Conservation (phyloP, 2,329 filamentous ascomycete genomes). For the Fonsecaea nubica region DNA sequence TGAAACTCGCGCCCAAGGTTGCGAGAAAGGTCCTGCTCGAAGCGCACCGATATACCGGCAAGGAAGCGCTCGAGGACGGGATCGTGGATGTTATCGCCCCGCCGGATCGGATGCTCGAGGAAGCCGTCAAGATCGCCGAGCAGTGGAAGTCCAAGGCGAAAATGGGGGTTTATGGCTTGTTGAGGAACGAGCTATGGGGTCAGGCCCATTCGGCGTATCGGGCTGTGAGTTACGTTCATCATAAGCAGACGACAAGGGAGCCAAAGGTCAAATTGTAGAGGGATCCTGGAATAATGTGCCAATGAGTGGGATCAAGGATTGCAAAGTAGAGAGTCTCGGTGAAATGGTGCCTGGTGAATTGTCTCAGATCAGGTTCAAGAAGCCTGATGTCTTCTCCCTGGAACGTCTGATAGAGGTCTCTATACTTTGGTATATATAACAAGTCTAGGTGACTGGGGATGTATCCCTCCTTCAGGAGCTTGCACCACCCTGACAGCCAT, state of each 20-base stretch:
- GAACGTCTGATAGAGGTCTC: too few species aligned
- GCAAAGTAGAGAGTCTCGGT: not conserved
- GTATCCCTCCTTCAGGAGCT: too few species aligned
- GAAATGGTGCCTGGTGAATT: not conserved
- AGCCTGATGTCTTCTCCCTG: too few species aligned
- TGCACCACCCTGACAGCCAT: not conserved
- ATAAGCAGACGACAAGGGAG: constrained; percentile 48
- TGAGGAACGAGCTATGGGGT: constrained; percentile 61
- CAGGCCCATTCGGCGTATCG: constrained; percentile 58
- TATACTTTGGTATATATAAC: too few species aligned
- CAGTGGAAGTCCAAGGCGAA: constrained; percentile 48
- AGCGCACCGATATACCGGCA: constrained; percentile 61
- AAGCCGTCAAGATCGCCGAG: constrained; percentile 52
- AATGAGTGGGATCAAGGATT: not conserved
- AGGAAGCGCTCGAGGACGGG: constrained; percentile 58
- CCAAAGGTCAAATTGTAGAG: constrained; percentile 56
- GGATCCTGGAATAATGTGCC: not conserved
- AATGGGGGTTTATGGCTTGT: constrained; percentile 54
- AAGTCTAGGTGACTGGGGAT: too few species aligned
- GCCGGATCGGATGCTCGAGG: constrained; percentile 56
- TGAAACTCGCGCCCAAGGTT: constrained; percentile 58
- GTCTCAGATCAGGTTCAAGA: not conserved
- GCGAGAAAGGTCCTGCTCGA: constrained; percentile 63
- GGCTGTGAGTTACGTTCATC: constrained; percentile 60
- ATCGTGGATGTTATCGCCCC: constrained; percentile 60